Evolutionary conservation across 805 yeast genomes (phyloP), one percentile per base, ranked within the genome.

Genomic region (Wickerhamomyces queroliae): DNA sequence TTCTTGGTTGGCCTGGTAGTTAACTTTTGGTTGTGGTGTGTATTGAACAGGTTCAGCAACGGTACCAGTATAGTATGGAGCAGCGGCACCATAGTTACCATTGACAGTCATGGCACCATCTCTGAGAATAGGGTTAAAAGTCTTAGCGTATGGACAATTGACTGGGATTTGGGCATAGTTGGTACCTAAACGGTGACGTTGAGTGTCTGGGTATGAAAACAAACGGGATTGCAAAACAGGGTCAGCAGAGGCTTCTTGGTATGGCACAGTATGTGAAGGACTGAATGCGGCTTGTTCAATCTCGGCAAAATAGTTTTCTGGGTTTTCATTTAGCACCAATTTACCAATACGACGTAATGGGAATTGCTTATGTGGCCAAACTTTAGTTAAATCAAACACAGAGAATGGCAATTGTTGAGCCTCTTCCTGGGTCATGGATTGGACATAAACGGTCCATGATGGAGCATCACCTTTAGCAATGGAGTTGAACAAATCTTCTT

Each of bases 141-240:
- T 67, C 38, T 64, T 63, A 20, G 75, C 78, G 45, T 73, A 66
- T 42, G 96, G 95, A 63, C 95, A 83, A 62, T 87, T 87, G 52
- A 85, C 89, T n/a, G 96, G 96, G 42, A 87, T 81, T 64, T 84
- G 91, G 35, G 75, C 72, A 64, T 82, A 87, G 67, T 87, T 84
- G 29, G 78, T 70, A 38, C 69, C 86, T 57, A 85, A 66, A 65
- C 95, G 75, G 67, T 85, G 83, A 62, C 95, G 80, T 58, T 83
- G 91, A 22, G 95, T 85, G 62, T 85, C 95, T 39, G 90, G 80
- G 66, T 85, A 85, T 1, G 91, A 81, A 62, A 82, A 85, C 53
- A 85, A 68, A 65, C 95, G 76, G 10, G 89, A 76, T 61, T 85
- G 93, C 55, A 85, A 69, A 26, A 85, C 91, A 3, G 95, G 95